These are phyloP conservation scores for Fusarium siculi DNA, from an alignment of 2,329 filamentous ascomycete genomes.

Conservation along the genomic window DNA sequence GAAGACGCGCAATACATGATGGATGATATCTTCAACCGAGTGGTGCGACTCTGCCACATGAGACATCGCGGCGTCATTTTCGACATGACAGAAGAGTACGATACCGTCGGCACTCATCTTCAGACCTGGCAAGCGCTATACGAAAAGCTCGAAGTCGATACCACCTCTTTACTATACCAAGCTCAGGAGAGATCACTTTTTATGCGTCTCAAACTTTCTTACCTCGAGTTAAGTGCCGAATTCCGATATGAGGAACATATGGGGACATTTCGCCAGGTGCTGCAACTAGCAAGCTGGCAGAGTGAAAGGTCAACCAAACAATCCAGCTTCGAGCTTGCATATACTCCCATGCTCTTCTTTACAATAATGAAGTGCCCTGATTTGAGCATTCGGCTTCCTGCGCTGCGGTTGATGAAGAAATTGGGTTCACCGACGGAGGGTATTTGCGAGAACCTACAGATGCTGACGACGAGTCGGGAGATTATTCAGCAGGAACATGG, in stretches of 20 bases:
- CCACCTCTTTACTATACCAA: not conserved
- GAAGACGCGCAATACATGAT: slow-evolving; percentile 13
- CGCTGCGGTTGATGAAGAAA: not conserved
- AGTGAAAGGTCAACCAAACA: not conserved
- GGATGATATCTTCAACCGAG: slow-evolving; percentile 8
- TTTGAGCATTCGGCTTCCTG: not conserved
- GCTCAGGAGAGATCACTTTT: not conserved
- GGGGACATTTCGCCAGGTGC: not conserved
- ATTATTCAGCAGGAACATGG: not conserved
- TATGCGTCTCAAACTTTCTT: not conserved
- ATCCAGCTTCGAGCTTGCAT: not conserved
- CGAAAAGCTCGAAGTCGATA: not conserved
- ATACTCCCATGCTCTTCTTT: not conserved
- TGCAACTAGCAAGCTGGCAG: not conserved
- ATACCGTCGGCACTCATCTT: not conserved
- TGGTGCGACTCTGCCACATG: not conserved
- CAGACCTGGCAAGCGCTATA: not conserved
- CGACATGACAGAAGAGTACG: not conserved
- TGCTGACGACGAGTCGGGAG: not conserved
- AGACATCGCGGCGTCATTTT: not conserved
- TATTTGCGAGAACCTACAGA: not conserved
- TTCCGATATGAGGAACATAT: not conserved
- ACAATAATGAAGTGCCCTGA: not conserved
- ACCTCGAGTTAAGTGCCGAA: not conserved
- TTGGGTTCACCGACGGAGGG: not conserved